Percentiles rank a stretch among this genome's conserved stretches.
These are phyloP conservation scores for Candida sithepensis DNA, from an alignment of 805 yeast species.

Conservation along the genomic window DNA sequence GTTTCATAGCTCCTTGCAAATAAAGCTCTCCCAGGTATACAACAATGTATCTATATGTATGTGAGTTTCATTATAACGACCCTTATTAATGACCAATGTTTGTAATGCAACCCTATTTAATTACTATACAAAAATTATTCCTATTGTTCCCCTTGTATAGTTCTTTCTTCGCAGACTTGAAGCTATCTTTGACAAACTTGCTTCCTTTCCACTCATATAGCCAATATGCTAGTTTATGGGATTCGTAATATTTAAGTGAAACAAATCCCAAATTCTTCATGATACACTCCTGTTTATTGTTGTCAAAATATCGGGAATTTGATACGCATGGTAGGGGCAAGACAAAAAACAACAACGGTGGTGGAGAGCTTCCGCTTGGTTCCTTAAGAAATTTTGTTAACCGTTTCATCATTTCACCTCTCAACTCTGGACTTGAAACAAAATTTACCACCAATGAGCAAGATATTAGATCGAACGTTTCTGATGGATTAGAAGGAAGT, in stretches of 20 bases:
- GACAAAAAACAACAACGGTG: conserved; percentile 64
- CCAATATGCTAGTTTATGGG: conserved; percentile 74
- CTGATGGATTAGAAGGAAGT: conserved; percentile 42
- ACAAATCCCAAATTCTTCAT: conserved; percentile 61
- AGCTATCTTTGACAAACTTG: conserved; percentile 7
- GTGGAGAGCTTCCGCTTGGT: conserved; percentile 26
- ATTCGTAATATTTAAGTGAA: conserved; percentile 44
- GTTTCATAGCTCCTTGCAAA: conserved; percentile 10
- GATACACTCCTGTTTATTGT: conserved; percentile 38
- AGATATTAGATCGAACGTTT: conserved; percentile 63
- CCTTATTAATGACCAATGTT: background rate
- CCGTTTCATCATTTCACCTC: conserved; percentile 77
- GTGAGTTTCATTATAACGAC: background rate
- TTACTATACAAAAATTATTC: conserved; percentile 66
- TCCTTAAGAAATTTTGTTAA: conserved; percentile 52
- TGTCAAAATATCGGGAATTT: conserved; percentile 77
- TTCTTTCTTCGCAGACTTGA: conserved; percentile 40
- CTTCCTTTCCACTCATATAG: conserved; percentile 48
- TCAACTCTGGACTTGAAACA: conserved; percentile 63
- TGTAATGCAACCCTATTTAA: conserved; percentile 14
- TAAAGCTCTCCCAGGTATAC: background rate
- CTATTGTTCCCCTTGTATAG: conserved; percentile 52
- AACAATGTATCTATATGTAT: background rate
- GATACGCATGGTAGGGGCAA: conserved; percentile 82
- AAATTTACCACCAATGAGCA: conserved; percentile 87